Evolutionary conservation across 192 early-diverging fungal species (phyloP), one percentile per base, ranked within the genome.

Genomic region (Coemansia sp.): DNA sequence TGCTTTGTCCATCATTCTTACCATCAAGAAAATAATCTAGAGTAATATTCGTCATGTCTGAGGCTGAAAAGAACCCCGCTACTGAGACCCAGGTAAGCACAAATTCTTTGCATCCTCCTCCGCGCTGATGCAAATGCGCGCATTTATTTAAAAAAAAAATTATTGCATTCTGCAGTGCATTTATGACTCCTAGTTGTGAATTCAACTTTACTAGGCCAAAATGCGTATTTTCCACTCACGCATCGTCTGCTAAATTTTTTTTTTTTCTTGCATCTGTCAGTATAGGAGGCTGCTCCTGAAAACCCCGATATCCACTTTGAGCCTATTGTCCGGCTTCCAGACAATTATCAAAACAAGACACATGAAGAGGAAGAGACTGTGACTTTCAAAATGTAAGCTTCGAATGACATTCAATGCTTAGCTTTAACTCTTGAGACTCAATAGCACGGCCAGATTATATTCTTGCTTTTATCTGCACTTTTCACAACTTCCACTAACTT

Each of bases 251-350:
- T 57, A 22, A n/a, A 1, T 17, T 25, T 25, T 30, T 7, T 25
- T 30, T 7, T 14, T 23, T 14, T 14, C 2, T 29, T 30, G 22
- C 54, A 22, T 11, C 21, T 22, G 54, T 29, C 54, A 54, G 52
- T 54, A 24, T 54, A 77, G 78, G 95, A 95, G 70, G 92, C 94
- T 71, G 88, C 87, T 55, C 91, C 85, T 30, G 84, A 90, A 27
- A 94, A 89, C 59, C 84, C 87, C 55, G 94, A 98, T 42, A 89
- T 96, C 58, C 92, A 97, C 80, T 98, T 99, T 84, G 94, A 97
- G 74, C 97, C 97, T 33, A 84, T 99, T 63, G 81, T 98, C 87
- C 95, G 94, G 83, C 88, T 99, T 46, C 87, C 92, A 57, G 87
- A 96, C 74, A 87, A 98, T 56, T 36, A 36, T 36, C 87, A 92